Conservation (phyloP, 116 monocot species). For the Zostera marina region DNA sequence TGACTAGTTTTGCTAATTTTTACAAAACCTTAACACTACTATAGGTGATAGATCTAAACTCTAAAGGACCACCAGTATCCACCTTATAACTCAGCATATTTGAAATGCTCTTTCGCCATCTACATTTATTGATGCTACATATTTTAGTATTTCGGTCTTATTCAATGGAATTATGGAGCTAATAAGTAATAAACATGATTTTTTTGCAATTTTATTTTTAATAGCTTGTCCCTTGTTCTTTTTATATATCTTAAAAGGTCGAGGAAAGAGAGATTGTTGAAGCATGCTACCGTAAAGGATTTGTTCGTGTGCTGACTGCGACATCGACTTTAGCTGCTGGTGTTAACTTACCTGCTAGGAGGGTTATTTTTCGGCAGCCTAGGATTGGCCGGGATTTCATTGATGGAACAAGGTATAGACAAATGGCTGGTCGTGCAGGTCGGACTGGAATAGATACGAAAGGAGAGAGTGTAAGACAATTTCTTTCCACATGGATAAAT, state of each 20-base stretch:
- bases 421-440: slow-evolving; percentile 99
- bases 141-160: not conserved
- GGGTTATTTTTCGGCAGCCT: slow-evolving; percentile 97
- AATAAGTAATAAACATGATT: not conserved
- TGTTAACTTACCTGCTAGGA: slow-evolving; percentile 94
- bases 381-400: slow-evolving; percentile 94
- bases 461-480: slow-evolving; percentile 80
- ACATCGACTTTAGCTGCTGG: slow-evolving; percentile 99
- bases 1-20: no score
- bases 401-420: slow-evolving; percentile 95
- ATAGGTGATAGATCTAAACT: no score
- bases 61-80: no score
- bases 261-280: slow-evolving; percentile 98
- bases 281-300: slow-evolving; percentile 83
- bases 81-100: no score
- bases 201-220: slow-evolving; percentile 1
- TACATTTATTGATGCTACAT: not conserved
- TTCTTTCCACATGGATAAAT: not conserved
- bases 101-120: no score
- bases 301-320: slow-evolving; percentile 87
- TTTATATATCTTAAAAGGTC: slow-evolving; percentile 24
- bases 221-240: not conserved
- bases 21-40: no score
- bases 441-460: slow-evolving; percentile 92
- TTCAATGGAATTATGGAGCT: not conserved